Evolutionary conservation across 1,284 basidiomycete genomes (phyloP), one percentile per base, ranked within the genome.

Genomic region (Cutaneotrichosporon cutaneum): DNA sequence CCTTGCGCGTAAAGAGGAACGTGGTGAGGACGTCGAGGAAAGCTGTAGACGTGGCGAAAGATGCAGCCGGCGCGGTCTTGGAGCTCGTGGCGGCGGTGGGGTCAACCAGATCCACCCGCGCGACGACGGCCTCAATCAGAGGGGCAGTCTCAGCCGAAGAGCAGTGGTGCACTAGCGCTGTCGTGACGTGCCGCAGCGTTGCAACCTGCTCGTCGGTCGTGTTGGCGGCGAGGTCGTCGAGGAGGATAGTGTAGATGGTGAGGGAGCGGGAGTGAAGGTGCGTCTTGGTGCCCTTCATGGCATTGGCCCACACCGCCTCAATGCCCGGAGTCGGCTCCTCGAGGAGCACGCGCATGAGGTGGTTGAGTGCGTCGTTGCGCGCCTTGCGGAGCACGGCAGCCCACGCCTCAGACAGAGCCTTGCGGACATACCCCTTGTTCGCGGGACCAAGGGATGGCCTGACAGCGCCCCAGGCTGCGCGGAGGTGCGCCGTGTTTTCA

Each of bases 121-220:
- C 56, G 11, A 80, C 53, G 11, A 80, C 62, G 4, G 69, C 69
- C 27, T 91, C 86, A 1, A 85, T 82, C 4, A 92, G 68, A 0
- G 83, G 76, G 8, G 82, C 75, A 69, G 90, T 89, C 58, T 87
- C 84, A 22, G 88, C 82, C 62, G 88, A 87, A 68, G 72, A 67
- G 48, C 87, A 88, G 72, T 94, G 90, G 73, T 94, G 92, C 5
- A 89, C 85, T 18, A 92, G 78, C 0, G 91, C 87, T 0, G 90
- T 94, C 5, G 90, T 76, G 2, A 88, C 81, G 22, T 70, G 65
- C 32, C 63, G 64, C 24, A 77, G 59, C 0, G 85, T 83, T 9
- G 72, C 65, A n/a, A 78, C 61, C 7, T 73, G 71, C n/a, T 63
- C 64, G n/a, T 81, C 77, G 33, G 74, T 69, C 2, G 71, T 68